phyloP scores from a whole-genome alignment of 495 filamentous ascomycete species.

The Neurospora terricola region DNA sequence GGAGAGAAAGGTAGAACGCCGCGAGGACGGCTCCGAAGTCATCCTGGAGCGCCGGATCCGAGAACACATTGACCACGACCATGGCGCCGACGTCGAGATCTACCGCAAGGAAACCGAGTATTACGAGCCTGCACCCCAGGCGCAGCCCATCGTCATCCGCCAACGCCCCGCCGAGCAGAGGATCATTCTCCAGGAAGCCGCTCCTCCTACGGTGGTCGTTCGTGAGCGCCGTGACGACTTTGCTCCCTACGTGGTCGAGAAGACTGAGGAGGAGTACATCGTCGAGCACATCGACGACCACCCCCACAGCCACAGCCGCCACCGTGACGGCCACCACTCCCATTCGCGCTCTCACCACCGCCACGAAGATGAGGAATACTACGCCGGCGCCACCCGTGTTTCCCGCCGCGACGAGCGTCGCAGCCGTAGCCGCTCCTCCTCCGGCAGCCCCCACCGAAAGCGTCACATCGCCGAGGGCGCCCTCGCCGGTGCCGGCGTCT shows the following conservation, averaged over 20 bases:
- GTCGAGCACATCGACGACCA: slow-evolving; percentile 44
- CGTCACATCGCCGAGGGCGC: slow-evolving; percentile 84
- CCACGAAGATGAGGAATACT: slow-evolving; percentile 35
- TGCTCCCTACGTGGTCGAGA: slow-evolving; percentile 26
- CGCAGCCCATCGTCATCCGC: slow-evolving; percentile 57
- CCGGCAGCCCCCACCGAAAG: slow-evolving; percentile 45
- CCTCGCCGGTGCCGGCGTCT: slow-evolving; percentile 65
- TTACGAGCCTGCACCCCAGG: slow-evolving; percentile 46
- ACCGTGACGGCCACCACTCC: slow-evolving; percentile 17
- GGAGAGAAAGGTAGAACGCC: slow-evolving; percentile 33
- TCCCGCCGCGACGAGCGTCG: slow-evolving; percentile 24
- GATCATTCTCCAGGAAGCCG: slow-evolving; percentile 63
- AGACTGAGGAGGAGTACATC: slow-evolving; percentile 38
- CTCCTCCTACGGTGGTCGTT: slow-evolving; percentile 55
- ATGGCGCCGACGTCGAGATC: slow-evolving; percentile 44
- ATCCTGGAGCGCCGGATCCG: slow-evolving; percentile 38
- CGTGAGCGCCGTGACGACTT: slow-evolving; percentile 51
- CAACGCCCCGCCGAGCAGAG: slow-evolving; percentile 51
- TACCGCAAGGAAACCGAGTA: slow-evolving; percentile 62
- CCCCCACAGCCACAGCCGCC: slow-evolving; percentile 44
- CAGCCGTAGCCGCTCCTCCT: slow-evolving; percentile 23
- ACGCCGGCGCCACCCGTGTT: slow-evolving; percentile 31
- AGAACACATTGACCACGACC: slow-evolving; percentile 32
- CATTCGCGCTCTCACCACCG: slow-evolving; percentile 11
- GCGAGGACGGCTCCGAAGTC: slow-evolving; percentile 33